phyloP scores from a whole-genome alignment of 345 rosid genomes.

The Melastoma malabathricum region DNA sequence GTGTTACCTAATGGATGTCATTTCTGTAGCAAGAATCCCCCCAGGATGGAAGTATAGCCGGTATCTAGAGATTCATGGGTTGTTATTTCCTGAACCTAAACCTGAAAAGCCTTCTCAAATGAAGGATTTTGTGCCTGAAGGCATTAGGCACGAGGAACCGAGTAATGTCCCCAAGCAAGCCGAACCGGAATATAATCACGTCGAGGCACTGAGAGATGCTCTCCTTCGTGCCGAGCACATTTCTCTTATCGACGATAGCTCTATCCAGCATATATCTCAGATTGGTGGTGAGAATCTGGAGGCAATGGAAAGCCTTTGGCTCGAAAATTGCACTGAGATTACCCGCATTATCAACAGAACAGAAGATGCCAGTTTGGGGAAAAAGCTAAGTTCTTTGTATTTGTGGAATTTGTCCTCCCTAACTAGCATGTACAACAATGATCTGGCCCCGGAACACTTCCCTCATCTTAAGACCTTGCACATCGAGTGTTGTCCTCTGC shows the following conservation, averaged over 20 bases:
- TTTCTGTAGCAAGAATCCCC: constrained; percentile 8
- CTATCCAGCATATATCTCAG: constrained; percentile 15
- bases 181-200: too few relatives aligned
- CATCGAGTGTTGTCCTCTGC: constrained; percentile 35
- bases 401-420: constrained; percentile 20
- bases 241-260: constrained; percentile 15
- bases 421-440: constrained; percentile 10
- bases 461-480: constrained; percentile 22
- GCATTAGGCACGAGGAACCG: too few relatives aligned
- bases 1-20: constrained; percentile 4
- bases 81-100: too few relatives aligned
- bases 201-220: background rate
- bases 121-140: too few relatives aligned
- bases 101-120: too few relatives aligned
- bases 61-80: constrained; percentile 24
- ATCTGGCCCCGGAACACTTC: background rate
- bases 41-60: background rate
- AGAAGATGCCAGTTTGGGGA: constrained; percentile 13
- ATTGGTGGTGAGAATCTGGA: constrained; percentile 10
- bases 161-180: too few relatives aligned
- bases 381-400: constrained; percentile 23
- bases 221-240: constrained; percentile 15
- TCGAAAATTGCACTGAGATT: constrained; percentile 23
- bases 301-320: constrained; percentile 19
- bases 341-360: constrained; percentile 8